Conservation (phyloP, 495 filamentous ascomycete species). For the Alectoria sarmentosa region DNA sequence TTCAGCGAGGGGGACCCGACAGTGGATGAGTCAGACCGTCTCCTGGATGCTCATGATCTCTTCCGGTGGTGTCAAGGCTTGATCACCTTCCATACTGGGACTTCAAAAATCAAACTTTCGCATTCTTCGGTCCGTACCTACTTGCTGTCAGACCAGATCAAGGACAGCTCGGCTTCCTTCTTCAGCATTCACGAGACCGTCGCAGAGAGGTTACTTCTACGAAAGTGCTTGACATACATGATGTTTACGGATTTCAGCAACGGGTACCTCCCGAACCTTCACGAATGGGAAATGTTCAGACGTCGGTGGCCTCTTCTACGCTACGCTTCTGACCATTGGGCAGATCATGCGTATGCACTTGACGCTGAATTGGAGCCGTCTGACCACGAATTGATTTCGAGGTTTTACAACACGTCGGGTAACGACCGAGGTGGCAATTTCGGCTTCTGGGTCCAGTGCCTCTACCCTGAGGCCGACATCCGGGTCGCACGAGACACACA, state of each 20-base stretch:
- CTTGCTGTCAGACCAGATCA: not conserved
- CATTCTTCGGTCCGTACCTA: slow-evolving; percentile 1
- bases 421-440: not conserved
- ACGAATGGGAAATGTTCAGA: not conserved
- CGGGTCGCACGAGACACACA: not conserved
- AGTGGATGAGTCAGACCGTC: not conserved
- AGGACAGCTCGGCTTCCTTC: not conserved
- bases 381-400: not conserved
- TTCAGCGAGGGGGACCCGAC: not conserved
- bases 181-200: not conserved
- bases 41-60: not conserved
- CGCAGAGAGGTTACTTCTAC: not conserved
- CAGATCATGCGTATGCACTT: not conserved
- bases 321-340: not conserved
- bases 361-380: not conserved
- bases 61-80: not conserved
- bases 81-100: not conserved
- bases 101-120: not conserved
- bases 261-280: not conserved
- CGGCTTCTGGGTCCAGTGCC: slow-evolving; percentile 4
- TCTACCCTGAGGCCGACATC: not conserved
- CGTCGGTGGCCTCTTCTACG: not conserved
- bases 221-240: not conserved
- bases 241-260: not conserved
- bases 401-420: not conserved